phyloP scores from a whole-genome alignment of 1,284 basidiomycete genomes.

The Ganoderma meredithae region DNA sequence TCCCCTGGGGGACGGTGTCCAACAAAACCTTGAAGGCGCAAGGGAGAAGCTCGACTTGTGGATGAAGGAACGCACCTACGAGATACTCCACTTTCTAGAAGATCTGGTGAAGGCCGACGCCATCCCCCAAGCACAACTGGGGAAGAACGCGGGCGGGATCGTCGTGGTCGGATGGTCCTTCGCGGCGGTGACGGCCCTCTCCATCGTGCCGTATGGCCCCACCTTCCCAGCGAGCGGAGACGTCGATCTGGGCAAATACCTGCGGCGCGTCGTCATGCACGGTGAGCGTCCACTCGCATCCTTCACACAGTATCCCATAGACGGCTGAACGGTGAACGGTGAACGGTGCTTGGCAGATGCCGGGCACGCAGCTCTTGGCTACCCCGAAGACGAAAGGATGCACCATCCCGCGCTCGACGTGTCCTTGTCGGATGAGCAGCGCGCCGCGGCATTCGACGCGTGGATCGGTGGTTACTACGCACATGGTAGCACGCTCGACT shows the following conservation, averaged over 20 bases:
- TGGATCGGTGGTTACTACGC: slow-evolving; percentile 22
- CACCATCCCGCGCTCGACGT: background rate
- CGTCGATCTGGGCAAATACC: slow-evolving; percentile 24
- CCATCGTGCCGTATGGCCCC: slow-evolving; percentile 34
- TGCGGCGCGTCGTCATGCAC: slow-evolving; percentile 36
- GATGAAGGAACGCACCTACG: slow-evolving; percentile 28
- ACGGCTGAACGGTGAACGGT: background rate
- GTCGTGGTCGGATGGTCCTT: slow-evolving; percentile 18
- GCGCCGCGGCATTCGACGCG: slow-evolving; percentile 1
- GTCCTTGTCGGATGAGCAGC: background rate
- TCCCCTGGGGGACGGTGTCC: no score
- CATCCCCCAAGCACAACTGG: slow-evolving; percentile 23
- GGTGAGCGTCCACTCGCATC: slow-evolving; percentile 26
- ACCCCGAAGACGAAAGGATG: background rate
- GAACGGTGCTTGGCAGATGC: background rate
- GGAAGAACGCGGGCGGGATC: slow-evolving; percentile 11
- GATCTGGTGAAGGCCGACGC: slow-evolving; percentile 30
- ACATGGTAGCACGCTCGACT: slow-evolving; percentile 5
- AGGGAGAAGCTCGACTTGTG: slow-evolving; percentile 11
- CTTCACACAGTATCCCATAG: background rate
- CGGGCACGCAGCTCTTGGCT: slow-evolving; percentile 8
- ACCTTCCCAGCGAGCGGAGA: slow-evolving; percentile 25
- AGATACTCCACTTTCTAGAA: slow-evolving; percentile 35
- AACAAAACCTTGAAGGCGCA: slow-evolving; percentile 11
- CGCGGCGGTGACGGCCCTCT: slow-evolving; percentile 18